Base-by-base conservation (phyloP, 1,139 yeast species). In the Wickerhamomyces sp. region DNA sequence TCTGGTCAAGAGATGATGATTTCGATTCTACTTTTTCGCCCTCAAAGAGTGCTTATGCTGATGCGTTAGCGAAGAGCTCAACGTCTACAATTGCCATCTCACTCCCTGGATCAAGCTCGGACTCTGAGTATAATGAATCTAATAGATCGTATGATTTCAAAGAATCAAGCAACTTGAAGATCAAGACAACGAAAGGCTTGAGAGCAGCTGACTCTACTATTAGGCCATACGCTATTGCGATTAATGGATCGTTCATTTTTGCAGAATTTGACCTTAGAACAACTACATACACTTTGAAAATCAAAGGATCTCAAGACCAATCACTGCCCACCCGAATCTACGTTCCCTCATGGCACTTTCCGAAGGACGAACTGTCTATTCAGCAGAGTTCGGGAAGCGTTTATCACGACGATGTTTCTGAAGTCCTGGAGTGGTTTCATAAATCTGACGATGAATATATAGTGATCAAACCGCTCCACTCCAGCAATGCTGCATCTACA, bases 361-460 rank as follows among this genome's bases (percentile, higher is more conserved):
- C 65, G 54, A 33, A 62, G 29, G 66, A 70, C 49, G 56, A 67
- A 51, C 33, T 54, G 5, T 33, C 46, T 7, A 40, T 58, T 15
- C 51, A 48, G n/a, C 45, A 60, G 15, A 66, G 78, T 5, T 63
- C 77, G 0, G 96, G 95, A 2, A 38, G 58, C 16, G 71, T 77
- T 45, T 64, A 64, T 34, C 72, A 70, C 42, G 73, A 75, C 46
- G 65, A 65, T 10, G 56, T 63, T 5, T 58, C 64, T 16, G 85
- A 81, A 44, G 62, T 76, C 30, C 53, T 87, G 37, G 78, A 74
- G 47, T 87, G 96, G 96, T 64, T 66, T 47, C 94, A 84, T 52
- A 70, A 59, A 1, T 38, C 53, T 1, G 73, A 72, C 2, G 45
- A 49, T 15, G 73, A 68, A 32, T 44, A 42, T 20, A 44, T 61